Evolutionary conservation across 305 asterid species (phyloP), one percentile per base, ranked within the genome.

Genomic region (Caryopteris hybrid): DNA sequence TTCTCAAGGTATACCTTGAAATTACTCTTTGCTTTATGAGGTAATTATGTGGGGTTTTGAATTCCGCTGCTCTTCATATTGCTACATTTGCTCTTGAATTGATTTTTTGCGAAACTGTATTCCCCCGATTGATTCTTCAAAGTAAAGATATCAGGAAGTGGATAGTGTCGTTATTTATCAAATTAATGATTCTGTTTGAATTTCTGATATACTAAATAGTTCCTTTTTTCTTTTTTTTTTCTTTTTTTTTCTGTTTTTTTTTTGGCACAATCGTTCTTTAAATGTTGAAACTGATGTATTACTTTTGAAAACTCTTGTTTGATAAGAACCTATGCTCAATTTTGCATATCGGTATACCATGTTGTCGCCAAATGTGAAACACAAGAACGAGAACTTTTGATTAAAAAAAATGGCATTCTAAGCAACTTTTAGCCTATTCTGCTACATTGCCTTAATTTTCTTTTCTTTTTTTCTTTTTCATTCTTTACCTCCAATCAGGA

Each of bases 1-100:
- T 58, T 71, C 88, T n/a, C 80, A 74, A 79, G 96, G 95, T 84
- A 60, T 31, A 3, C 21, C 22, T 17, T 27, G 31, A 38, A 58
- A 18, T 58, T 13, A 5, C 25, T 64, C 20, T 12, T 60, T 10
- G 54, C 10, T 8, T 16, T 31, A 8, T 5, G 62, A 3, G 27
- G 33, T 12, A 17, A 66, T 31, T 22, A 2, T 63, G 14, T 48
- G 0, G 55, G 64, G 27, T 7, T 48, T 10, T 58, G 5, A 16
- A 57, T 59, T 63, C 20, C 17, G 6, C 18, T 36, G n/a, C n/a
- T 23, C 1, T n/a, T 0, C 18, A 20, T 23, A 16, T 22, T 65
- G 50, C 54, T 48, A n/a, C n/a, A n/a, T n/a, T n/a, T n/a, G n/a
- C n/a, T 39, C 8, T 22, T 43, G 12, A 22, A 43, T 7, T 21